Conservation (phyloP, 768 basidiomycete species). For the Grammothele lineata region DNA sequence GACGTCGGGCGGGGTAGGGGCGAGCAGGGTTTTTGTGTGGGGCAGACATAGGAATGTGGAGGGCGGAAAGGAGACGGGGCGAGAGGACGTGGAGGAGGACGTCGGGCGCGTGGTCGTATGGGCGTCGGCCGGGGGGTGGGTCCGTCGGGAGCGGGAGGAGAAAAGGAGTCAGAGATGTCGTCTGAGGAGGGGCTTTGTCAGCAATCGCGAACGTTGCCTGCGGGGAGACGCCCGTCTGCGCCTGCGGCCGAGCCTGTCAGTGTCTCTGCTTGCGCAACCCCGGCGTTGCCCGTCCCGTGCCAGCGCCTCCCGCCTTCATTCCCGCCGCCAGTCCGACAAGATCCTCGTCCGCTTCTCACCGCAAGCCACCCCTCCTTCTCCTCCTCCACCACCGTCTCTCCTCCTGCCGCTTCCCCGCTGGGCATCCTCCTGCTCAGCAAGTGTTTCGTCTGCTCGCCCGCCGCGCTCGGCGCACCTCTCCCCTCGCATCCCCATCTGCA, state of each 20-base stretch:
- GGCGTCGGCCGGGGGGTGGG: no score
- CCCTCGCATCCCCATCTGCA: not conserved
- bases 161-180: no score
- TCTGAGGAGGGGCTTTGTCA: not conserved
- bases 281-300: slow-evolving; percentile 10
- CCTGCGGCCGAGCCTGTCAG: not conserved
- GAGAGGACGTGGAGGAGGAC: no score
- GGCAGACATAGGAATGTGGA: no score
- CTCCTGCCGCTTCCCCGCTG: slow-evolving; percentile 1
- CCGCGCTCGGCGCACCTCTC: not conserved
- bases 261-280: slow-evolving; percentile 15
- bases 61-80: no score
- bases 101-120: no score
- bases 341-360: slow-evolving; percentile 21
- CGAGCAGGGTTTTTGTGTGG: no score
- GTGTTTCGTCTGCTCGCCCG: not conserved
- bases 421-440: slow-evolving; percentile 8
- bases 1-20: no score
- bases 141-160: no score
- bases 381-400: not conserved
- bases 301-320: slow-evolving; percentile 10
- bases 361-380: slow-evolving; percentile 1
- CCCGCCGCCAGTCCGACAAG: slow-evolving; percentile 5
- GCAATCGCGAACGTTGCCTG: not conserved
- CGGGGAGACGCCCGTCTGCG: not conserved